A percentile compares a stretch with the other conserved stretches of the same genome.
phyloP scores from a whole-genome alignment of 768 basidiomycete species.

The Phylloporus sp. region DNA sequence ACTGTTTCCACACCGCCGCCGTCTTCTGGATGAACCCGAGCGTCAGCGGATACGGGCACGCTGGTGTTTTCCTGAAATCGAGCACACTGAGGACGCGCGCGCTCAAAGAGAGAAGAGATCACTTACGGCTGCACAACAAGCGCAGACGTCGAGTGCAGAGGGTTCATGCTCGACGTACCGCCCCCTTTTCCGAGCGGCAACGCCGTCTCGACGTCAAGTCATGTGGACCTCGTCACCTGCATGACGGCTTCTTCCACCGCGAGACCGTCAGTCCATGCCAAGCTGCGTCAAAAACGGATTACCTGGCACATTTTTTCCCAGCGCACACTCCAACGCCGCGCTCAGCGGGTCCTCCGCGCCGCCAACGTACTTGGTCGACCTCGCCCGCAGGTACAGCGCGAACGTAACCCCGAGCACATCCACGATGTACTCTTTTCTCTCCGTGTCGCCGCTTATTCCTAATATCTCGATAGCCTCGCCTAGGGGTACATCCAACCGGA shows the following conservation, averaged over 20 bases:
- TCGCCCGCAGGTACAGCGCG: neutral
- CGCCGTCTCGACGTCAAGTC: neutral
- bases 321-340: neutral
- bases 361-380: neutral
- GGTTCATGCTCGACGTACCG: neutral
- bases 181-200: neutral
- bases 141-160: neutral
- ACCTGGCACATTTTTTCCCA: neutral
- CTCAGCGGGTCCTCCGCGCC: neutral
- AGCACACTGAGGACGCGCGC: too few species aligned
- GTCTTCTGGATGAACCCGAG: neutral
- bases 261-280: too few species aligned
- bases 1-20: slow-evolving; percentile 1
- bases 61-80: neutral
- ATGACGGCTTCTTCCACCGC: neutral
- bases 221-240: neutral
- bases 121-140: slow-evolving; percentile 4
- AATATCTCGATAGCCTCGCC: slow-evolving; percentile 2
- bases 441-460: neutral
- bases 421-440: neutral
- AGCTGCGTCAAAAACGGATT: too few species aligned
- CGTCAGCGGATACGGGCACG: neutral
- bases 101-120: too few species aligned
- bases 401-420: neutral
- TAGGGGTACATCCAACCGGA: neutral